phyloP scores from a whole-genome alignment of 2,329 filamentous ascomycete species.

The Graphiopsis chlorocephala region DNA sequence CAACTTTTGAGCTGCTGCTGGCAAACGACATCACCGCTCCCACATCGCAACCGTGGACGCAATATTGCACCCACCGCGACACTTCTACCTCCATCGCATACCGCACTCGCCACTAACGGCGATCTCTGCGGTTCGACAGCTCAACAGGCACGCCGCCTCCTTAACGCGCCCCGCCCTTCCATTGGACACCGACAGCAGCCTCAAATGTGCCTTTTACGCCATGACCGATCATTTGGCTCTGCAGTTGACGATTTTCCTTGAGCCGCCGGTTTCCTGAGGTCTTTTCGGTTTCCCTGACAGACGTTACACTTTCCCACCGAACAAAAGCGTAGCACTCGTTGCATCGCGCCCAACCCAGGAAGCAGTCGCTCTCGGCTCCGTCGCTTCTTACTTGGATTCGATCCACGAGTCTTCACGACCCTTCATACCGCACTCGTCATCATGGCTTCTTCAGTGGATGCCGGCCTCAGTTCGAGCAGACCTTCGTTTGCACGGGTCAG shows the following conservation, averaged over 20 bases:
- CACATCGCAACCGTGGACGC: constrained; percentile 14
- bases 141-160: constrained; percentile 10
- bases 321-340: constrained; percentile 26
- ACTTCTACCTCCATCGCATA: neutral
- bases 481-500: constrained; percentile 40
- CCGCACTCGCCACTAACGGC: constrained; percentile 2
- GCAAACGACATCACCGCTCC: constrained; percentile 15
- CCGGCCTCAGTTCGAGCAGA: constrained; percentile 30
- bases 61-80: constrained; percentile 13
- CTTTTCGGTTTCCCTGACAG: constrained; percentile 28
- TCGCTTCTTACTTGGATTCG: constrained; percentile 21
- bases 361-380: constrained; percentile 35
- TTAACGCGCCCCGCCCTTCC: neutral
- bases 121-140: neutral
- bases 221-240: constrained; percentile 49
- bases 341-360: constrained; percentile 34
- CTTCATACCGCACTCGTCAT: constrained; percentile 23
- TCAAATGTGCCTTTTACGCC: constrained; percentile 47
- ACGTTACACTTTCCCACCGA: constrained; percentile 26
- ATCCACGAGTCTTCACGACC: constrained; percentile 6
- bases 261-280: constrained; percentile 45
- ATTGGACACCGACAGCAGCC: constrained; percentile 14
- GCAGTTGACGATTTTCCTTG: constrained; percentile 50
- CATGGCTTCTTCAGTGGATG: constrained; percentile 32
- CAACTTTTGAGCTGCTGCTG: constrained; percentile 6